Evolutionary conservation across 2,329 filamentous ascomycete species (phyloP).

Genomic region (Trichophyton simii): DNA sequence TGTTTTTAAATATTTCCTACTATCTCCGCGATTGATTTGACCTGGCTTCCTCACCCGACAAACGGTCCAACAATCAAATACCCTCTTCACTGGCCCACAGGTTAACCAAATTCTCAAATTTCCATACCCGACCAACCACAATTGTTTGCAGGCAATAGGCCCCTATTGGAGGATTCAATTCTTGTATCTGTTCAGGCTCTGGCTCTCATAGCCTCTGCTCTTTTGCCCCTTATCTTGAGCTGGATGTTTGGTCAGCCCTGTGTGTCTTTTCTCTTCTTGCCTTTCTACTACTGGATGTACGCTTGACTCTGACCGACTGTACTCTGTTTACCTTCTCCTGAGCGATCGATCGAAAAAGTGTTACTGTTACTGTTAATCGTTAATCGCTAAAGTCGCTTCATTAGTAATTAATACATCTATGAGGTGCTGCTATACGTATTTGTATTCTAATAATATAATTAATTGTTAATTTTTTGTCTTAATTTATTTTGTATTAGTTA

Average conservation of each 20-base stretch:
- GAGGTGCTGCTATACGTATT: not conserved
- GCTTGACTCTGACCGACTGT: not conserved
- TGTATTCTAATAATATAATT: not conserved
- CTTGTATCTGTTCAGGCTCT: slow-evolving; percentile 1
- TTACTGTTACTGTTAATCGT: slow-evolving; percentile 2
- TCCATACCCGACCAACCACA: not conserved
- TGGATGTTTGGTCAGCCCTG: not conserved
- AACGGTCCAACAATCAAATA: not conserved
- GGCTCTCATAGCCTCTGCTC: not conserved
- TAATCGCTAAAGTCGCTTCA: slow-evolving; percentile 1
- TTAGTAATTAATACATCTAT: not conserved
- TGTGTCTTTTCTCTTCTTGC: not conserved
- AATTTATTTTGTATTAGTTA: not conserved
- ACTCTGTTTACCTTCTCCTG: not conserved
- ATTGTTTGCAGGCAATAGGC: slow-evolving; percentile 3
- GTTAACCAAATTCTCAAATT: not conserved
- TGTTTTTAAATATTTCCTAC: not conserved
- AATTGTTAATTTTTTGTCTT: not conserved
- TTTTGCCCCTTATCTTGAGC: not conserved
- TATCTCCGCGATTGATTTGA: not conserved
- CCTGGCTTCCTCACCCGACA: not conserved
- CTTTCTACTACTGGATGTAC: slow-evolving; percentile 1
- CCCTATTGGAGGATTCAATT: slow-evolving; percentile 3
- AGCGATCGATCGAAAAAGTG: slow-evolving; percentile 1
- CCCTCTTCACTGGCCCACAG: not conserved